A percentile compares a stretch with the other conserved stretches of the same genome.
phyloP scores from a whole-genome alignment of 176 grass and related monocot species.

The Aegilops sharonensis region DNA sequence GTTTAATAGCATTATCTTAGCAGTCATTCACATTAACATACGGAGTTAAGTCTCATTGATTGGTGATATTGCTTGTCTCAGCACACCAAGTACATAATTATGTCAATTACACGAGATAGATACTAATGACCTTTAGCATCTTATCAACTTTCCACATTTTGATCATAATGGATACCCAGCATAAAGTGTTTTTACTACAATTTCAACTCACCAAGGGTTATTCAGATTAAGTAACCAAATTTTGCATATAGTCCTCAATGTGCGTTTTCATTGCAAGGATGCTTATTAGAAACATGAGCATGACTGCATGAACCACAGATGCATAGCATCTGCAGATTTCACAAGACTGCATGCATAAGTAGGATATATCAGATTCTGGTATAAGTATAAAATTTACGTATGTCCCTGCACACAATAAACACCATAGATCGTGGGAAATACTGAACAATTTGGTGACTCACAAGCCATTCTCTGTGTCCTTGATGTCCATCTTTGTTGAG shows the following conservation, averaged over 20 bases:
- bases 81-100: not conserved
- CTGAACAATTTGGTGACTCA: conserved; percentile 58
- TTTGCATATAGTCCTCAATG: not conserved
- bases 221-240: not conserved
- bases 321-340: not conserved
- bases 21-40: not conserved
- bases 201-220: conserved; percentile 1
- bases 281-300: not conserved
- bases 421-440: not conserved
- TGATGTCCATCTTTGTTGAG: conserved; percentile 98
- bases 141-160: not conserved
- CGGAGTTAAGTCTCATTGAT: conserved; percentile 9
- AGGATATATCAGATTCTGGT: not conserved
- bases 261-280: not conserved
- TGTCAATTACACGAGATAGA: not conserved
- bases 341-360: not conserved
- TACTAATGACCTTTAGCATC: not conserved
- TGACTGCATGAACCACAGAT: not conserved
- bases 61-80: conserved; percentile 2
- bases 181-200: conserved; percentile 9
- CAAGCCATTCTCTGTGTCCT: conserved; percentile 99
- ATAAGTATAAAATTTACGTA: not conserved
- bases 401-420: conserved; percentile 5
- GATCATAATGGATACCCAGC: conserved; percentile 1
- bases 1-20: conserved; percentile 2